phyloP scores from a whole-genome alignment of 495 filamentous ascomycete genomes.

The Penicillium antarcticum region DNA sequence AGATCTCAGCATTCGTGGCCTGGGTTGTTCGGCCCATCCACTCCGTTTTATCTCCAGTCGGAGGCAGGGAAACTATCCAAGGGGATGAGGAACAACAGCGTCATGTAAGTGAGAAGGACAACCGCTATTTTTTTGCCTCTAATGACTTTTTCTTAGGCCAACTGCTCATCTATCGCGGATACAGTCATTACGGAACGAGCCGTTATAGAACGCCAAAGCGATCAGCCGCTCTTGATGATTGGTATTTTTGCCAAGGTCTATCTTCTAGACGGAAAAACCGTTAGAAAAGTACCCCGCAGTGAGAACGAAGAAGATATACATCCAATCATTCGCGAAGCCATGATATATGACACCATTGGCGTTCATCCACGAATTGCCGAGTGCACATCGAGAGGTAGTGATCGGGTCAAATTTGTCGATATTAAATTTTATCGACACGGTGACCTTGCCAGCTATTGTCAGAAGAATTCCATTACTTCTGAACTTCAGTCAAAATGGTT shows the following conservation, averaged over 20 bases:
- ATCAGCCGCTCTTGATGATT: not conserved
- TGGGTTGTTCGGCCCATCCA: too few species aligned
- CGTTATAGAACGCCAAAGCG: too few species aligned
- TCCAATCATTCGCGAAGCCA: conserved; percentile 15
- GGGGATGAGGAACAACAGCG: too few species aligned
- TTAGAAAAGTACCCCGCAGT: conserved; percentile 13
- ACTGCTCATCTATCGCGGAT: too few species aligned
- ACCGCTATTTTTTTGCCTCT: too few species aligned
- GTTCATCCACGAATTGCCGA: conserved; percentile 17
- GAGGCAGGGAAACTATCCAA: too few species aligned
- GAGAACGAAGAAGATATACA: conserved; percentile 9
- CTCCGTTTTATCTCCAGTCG: too few species aligned
- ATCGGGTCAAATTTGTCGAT: not conserved
- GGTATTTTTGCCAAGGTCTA: conserved; percentile 14
- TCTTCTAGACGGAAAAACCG: conserved; percentile 5
- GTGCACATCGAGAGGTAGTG: not conserved
- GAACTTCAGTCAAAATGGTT: too few species aligned
- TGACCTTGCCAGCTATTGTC: not conserved
- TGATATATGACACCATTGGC: conserved; percentile 8
- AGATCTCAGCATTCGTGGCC: too few species aligned
- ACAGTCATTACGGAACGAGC: too few species aligned
- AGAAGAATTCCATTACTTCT: not conserved
- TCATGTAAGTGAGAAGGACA: too few species aligned
- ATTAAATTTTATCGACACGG: conserved; percentile 6
- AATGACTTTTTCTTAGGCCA: too few species aligned